Evolutionary conservation across 495 filamentous ascomycete genomes (phyloP), one percentile per base, ranked within the genome.

Genomic region (Penicillium coprophilum): DNA sequence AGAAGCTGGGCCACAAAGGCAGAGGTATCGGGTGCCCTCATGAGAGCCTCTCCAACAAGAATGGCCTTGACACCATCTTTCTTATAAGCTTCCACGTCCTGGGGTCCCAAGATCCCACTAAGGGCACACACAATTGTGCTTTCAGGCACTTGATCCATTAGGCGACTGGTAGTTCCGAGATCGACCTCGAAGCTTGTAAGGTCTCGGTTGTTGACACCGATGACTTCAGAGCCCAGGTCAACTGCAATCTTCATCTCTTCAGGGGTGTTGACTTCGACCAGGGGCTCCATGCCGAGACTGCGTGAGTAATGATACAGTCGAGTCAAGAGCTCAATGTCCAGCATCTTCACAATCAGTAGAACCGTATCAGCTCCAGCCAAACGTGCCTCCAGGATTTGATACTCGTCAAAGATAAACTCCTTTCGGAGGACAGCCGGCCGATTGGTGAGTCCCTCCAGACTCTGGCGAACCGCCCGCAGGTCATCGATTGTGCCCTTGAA

Each of bases 401-500:
- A 99, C 66, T 97, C 91, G 17, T 97, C 92, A 64, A 99, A 97
- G 40, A 99, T 85, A 63, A 99, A 99, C 49, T 99, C 94, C 67
- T 99, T 99, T 7, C 95, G 84, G 19, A 99, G 77, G 6, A 99
- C 80, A 9, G 92, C 94, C 4, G 94, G 94, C 38, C 94, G 82
- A 69, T 97, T 94, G 0, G 89, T 85, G 83, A 97, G 89, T 11
- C 88, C 90, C 59, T 91, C 86, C 15, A 99, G 77, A 41, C 88
- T 90, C 68, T 92, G 90, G 12, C 94, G 85, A 27, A 96, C 94
- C 51, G 87, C 83, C 44, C 91, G 86, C 34, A 99, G 77, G 68
- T 99, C 94, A 50, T 99, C 94, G 50, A 97, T 90, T 60, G 87
- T 92, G 28, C 94, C 94, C 72, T 97, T 97, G 77, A 99, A 99